These are phyloP conservation scores for Xylaria telfairii DNA, from an alignment of 495 filamentous ascomycete species.

Conservation along the genomic window DNA sequence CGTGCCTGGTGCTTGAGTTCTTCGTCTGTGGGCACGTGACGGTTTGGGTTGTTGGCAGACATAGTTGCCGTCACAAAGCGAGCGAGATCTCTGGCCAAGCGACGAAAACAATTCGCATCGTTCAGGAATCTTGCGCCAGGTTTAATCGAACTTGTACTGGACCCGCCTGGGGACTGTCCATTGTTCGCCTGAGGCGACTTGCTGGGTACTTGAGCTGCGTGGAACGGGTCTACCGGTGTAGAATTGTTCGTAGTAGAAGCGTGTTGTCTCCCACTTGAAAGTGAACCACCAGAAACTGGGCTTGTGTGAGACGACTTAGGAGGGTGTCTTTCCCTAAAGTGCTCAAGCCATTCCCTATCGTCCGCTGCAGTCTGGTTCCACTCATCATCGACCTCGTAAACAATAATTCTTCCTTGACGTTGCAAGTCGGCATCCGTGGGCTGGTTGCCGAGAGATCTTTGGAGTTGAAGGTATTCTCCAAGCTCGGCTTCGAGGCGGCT, in stretches of 20 bases:
- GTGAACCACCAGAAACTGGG: constrained; percentile 25
- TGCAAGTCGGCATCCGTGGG: constrained; percentile 69
- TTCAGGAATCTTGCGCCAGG: constrained; percentile 50
- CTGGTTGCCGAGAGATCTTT: constrained; percentile 55
- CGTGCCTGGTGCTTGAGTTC: constrained; percentile 62
- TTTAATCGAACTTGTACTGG: constrained; percentile 31
- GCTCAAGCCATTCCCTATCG: constrained; percentile 63
- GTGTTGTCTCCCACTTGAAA: constrained; percentile 9
- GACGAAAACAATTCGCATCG: constrained; percentile 61
- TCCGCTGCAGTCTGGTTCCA: constrained; percentile 79
- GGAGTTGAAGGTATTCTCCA: constrained; percentile 58
- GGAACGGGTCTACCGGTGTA: constrained; percentile 24
- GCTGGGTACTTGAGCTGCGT: constrained; percentile 21
- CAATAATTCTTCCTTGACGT: constrained; percentile 65
- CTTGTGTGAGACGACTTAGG: constrained; percentile 11
- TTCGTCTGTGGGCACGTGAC: constrained; percentile 58
- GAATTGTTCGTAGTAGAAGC: constrained; percentile 10
- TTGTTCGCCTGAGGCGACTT: constrained; percentile 15
- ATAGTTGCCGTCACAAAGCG: constrained; percentile 55
- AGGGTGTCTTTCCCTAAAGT: constrained; percentile 50
- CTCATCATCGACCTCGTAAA: constrained; percentile 69
- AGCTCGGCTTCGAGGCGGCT: constrained; percentile 65
- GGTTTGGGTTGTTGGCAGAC: constrained; percentile 60
- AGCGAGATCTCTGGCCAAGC: constrained; percentile 53
- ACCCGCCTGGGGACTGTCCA: neutral